Evolutionary conservation across 345 rosid genomes (phyloP).

Genomic region (Gossypium thurberi): DNA sequence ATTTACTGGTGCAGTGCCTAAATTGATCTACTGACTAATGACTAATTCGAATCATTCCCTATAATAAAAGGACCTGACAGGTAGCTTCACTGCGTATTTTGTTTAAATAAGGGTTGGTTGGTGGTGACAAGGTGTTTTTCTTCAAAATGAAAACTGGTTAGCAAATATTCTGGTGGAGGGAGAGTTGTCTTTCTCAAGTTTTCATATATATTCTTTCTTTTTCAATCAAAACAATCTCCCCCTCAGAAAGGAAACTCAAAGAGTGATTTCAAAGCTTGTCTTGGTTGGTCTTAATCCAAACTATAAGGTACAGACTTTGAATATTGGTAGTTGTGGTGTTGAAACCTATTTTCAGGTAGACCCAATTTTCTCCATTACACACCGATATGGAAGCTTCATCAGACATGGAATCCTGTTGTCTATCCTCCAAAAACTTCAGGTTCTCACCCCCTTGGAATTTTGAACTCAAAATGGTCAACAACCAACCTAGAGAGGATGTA

Average conservation of each 20-base stretch:
- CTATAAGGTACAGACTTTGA: not conserved
- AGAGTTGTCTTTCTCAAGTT: constrained; percentile 37
- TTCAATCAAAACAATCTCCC: not conserved
- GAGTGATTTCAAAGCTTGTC: constrained; percentile 34
- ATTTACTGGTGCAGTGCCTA: too few relatives aligned
- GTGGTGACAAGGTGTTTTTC: constrained; percentile 60
- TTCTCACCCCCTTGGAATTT: not conserved
- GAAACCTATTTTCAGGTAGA: not conserved
- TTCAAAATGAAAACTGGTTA: constrained; percentile 32
- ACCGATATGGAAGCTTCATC: constrained; percentile 15
- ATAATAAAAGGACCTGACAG: too few relatives aligned
- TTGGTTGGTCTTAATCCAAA: constrained; percentile 25
- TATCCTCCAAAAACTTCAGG: not conserved
- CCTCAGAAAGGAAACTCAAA: constrained; percentile 4
- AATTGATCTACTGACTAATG: too few relatives aligned
- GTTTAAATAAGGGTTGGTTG: constrained; percentile 18
- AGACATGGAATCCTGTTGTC: not conserved
- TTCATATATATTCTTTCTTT: too few relatives aligned
- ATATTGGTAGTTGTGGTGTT: not conserved
- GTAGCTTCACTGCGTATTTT: constrained; percentile 3
- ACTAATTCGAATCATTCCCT: too few relatives aligned
- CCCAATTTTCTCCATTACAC: not conserved
- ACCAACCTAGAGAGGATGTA: not conserved
- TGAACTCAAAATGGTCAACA: not conserved
- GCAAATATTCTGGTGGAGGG: constrained; percentile 42